These are phyloP conservation scores for Phytophthora uliginosa DNA, from an alignment of 352 stramenopile genomes.

Conservation along the genomic window DNA sequence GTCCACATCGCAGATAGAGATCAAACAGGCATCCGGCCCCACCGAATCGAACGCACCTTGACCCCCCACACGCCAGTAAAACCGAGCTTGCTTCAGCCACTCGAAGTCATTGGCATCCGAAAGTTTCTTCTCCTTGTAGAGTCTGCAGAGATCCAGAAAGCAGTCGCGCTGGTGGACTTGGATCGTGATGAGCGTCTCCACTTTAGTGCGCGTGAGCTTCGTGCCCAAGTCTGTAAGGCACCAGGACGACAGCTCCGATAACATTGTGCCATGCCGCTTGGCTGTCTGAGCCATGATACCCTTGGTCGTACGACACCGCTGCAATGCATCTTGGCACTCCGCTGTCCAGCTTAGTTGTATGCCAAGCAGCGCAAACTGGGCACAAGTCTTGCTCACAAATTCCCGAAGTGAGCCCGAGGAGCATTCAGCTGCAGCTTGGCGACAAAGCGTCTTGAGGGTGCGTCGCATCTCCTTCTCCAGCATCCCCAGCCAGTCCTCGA, in stretches of 20 bases:
- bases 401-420: conserved; percentile 56
- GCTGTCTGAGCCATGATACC: conserved; percentile 89
- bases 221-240: conserved; percentile 91
- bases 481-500: conserved; percentile 84
- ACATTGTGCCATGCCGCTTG: conserved; percentile 79
- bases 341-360: conserved; percentile 87
- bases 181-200: conserved; percentile 96
- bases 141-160: conserved; percentile 70
- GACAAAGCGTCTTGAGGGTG: conserved; percentile 75
- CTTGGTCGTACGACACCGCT: conserved; percentile 86
- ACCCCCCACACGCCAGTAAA: conserved; percentile 67
- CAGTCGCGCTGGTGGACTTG: conserved; percentile 92
- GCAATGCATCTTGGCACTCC: conserved; percentile 75
- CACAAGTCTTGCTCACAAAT: conserved; percentile 81
- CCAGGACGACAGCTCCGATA: conserved; percentile 93
- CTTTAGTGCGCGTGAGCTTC: conserved; percentile 94
- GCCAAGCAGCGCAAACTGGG: conserved; percentile 78
- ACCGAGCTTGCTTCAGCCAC: conserved; percentile 85
- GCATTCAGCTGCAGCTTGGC: conserved; percentile 68
- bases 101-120: conserved; percentile 83
- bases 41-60: conserved; percentile 86
- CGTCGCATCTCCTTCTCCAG: conserved; percentile 79
- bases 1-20: conserved; percentile 94
- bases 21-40: conserved; percentile 92
- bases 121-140: conserved; percentile 89